These are phyloP conservation scores for Lentinula raphanica DNA, from an alignment of 768 basidiomycete genomes.

Conservation along the genomic window DNA sequence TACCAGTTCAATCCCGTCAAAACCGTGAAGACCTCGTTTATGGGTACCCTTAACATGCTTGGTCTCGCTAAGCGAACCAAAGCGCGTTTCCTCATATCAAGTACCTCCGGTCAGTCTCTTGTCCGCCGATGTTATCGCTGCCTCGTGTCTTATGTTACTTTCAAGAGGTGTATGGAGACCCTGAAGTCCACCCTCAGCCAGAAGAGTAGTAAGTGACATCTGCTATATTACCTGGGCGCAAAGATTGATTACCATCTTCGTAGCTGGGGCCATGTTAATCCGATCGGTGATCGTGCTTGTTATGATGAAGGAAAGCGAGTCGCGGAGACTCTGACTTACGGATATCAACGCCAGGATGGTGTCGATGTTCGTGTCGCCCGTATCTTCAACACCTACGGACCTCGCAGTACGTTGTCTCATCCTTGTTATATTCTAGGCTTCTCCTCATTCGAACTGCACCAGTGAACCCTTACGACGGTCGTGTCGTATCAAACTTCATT, in stretches of 20 bases:
- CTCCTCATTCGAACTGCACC: background rate
- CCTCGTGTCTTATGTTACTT: background rate
- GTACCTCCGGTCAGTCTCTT: slow-evolving; percentile 72
- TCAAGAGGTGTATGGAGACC: slow-evolving; percentile 95
- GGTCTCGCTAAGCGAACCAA: slow-evolving; percentile 96
- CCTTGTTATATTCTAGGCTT: background rate
- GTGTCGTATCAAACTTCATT: slow-evolving; percentile 98
- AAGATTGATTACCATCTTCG: background rate
- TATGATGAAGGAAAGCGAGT: slow-evolving; percentile 99
- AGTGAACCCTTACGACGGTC: slow-evolving; percentile 97
- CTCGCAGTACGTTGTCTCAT: slow-evolving; percentile 56
- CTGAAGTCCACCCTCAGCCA: slow-evolving; percentile 93
- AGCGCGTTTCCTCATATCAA: slow-evolving; percentile 92
- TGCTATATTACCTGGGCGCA: background rate
- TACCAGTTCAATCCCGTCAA: slow-evolving; percentile 98
- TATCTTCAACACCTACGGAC: slow-evolving; percentile 97
- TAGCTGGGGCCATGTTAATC: slow-evolving; percentile 98
- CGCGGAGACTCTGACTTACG: slow-evolving; percentile 95
- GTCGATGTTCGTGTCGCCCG: slow-evolving; percentile 96
- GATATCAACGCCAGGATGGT: slow-evolving; percentile 89
- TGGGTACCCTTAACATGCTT: slow-evolving; percentile 98
- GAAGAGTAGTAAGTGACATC: slow-evolving; percentile 79
- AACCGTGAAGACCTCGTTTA: slow-evolving; percentile 97
- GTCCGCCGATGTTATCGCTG: slow-evolving; percentile 2
- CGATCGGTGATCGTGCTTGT: slow-evolving; percentile 97